phyloP scores from a whole-genome alignment of 2,329 filamentous ascomycete species.

The Curvularia spicifera region DNA sequence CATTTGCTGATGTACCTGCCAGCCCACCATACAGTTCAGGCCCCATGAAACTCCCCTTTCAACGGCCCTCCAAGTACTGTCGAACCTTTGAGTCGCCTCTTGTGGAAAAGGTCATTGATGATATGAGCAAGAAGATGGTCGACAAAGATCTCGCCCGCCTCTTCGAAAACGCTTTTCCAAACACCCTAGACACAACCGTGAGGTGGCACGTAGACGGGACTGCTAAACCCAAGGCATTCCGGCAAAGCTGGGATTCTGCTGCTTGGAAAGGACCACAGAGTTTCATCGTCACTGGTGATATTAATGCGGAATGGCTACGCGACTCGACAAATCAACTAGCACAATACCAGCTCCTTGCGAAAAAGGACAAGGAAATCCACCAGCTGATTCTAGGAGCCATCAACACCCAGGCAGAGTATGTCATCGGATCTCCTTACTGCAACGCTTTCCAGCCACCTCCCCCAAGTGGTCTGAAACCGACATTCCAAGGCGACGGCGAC shows the following conservation, averaged over 20 bases:
- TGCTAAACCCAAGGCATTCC: constrained; percentile 48
- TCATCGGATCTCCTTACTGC: constrained; percentile 94
- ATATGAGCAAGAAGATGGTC: constrained; percentile 79
- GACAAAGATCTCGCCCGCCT: constrained; percentile 88
- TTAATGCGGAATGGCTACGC: constrained; percentile 89
- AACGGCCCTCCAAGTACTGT: constrained; percentile 80
- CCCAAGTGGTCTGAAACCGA: constrained; percentile 74
- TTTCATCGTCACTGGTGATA: constrained; percentile 92
- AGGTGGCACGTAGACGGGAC: constrained; percentile 79
- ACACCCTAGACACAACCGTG: constrained; percentile 87
- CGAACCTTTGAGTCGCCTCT: constrained; percentile 86
- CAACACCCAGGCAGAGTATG: constrained; percentile 93
- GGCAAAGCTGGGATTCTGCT: constrained; percentile 49
- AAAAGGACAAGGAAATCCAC: constrained; percentile 78
- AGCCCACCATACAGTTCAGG: constrained; percentile 83
- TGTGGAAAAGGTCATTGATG: constrained; percentile 85
- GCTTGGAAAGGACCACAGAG: constrained; percentile 85
- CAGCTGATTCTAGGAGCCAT: constrained; percentile 89
- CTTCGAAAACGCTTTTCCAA: constrained; percentile 95
- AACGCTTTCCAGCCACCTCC: constrained; percentile 97
- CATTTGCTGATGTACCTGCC: constrained; percentile 11
- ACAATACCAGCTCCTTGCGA: constrained; percentile 85
- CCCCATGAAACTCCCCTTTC: constrained; percentile 79
- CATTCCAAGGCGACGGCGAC: constrained; percentile 82
- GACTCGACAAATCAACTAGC: constrained; percentile 93